Conservation (phyloP, 2,329 filamentous ascomycete genomes). For the Beauveria sp. region DNA sequence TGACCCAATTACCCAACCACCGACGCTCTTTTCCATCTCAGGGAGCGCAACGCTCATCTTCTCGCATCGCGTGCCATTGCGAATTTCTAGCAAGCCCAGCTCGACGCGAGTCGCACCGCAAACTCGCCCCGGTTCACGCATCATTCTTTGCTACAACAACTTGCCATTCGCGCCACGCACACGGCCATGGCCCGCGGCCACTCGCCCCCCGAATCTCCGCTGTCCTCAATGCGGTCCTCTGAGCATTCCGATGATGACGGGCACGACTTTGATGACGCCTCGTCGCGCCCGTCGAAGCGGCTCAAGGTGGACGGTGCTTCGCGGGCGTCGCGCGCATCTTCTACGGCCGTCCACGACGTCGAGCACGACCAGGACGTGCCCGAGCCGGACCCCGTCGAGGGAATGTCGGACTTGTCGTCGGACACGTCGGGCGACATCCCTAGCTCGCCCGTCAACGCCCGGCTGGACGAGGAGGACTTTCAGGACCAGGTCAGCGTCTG, state of each 20-base stretch:
- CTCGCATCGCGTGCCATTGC: slow-evolving; percentile 2
- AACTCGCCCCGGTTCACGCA: neutral
- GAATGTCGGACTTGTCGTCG: slow-evolving; percentile 69
- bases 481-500: slow-evolving; percentile 73
- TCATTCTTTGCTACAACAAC: too few relatives aligned
- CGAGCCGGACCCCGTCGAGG: slow-evolving; percentile 46
- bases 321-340: slow-evolving; percentile 38
- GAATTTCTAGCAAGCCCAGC: neutral
- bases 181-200: slow-evolving; percentile 27
- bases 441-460: slow-evolving; percentile 58
- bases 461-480: slow-evolving; percentile 66
- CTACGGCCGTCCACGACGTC: slow-evolving; percentile 33
- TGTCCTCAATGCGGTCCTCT: slow-evolving; percentile 39
- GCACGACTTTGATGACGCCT: slow-evolving; percentile 31
- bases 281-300: slow-evolving; percentile 39
- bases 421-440: slow-evolving; percentile 85
- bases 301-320: slow-evolving; percentile 38
- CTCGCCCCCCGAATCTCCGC: slow-evolving; percentile 38
- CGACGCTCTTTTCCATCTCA: slow-evolving; percentile 9
- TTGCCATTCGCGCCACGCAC: neutral
- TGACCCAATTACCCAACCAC: neutral
- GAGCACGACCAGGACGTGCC: slow-evolving; percentile 36
- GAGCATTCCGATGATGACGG: slow-evolving; percentile 40
- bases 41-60: slow-evolving; percentile 9
- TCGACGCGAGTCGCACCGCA: neutral